Percentiles rank a stretch among this genome's conserved stretches.
phyloP scores from a whole-genome alignment of 495 filamentous ascomycete genomes.

The Filosporella fistucella region DNA sequence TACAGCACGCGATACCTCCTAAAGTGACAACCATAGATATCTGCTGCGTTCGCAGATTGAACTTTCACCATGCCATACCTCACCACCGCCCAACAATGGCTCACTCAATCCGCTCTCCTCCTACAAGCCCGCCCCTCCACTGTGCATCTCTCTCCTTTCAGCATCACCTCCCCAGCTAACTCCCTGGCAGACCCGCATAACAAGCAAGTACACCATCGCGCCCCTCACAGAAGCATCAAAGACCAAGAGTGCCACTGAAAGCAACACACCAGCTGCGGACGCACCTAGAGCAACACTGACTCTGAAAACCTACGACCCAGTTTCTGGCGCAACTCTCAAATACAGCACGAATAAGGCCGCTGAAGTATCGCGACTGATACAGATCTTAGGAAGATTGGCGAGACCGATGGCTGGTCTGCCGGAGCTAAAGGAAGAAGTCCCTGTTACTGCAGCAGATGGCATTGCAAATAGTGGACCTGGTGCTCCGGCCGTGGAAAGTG shows the following conservation, averaged over 20 bases:
- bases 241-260: background rate
- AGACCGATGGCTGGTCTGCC: conserved; percentile 56
- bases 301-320: conserved; percentile 87
- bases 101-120: conserved; percentile 30
- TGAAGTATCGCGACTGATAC: conserved; percentile 79
- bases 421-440: background rate
- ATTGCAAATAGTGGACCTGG: conserved; percentile 14
- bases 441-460: background rate
- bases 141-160: conserved; percentile 14
- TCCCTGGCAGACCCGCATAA: conserved; percentile 65
- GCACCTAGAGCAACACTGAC: conserved; percentile 58
- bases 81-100: conserved; percentile 23
- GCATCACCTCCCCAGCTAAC: conserved; percentile 3
- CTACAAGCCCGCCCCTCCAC: conserved; percentile 26
- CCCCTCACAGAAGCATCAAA: conserved; percentile 25
- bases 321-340: conserved; percentile 75
- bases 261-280: conserved; percentile 17
- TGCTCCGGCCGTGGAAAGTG: conserved; percentile 1
- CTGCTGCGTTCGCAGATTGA: no score
- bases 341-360: conserved; percentile 89
- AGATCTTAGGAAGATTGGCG: conserved; percentile 64
- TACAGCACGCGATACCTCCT: no score
- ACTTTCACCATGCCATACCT: conserved; percentile 25
- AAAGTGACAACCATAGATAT: no score
- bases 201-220: conserved; percentile 74